A percentile compares a stretch with the other conserved stretches of the same genome.
Evolutionary conservation across 805 yeast genomes (phyloP).

Genomic region (Pichia thaimueangensis): DNA sequence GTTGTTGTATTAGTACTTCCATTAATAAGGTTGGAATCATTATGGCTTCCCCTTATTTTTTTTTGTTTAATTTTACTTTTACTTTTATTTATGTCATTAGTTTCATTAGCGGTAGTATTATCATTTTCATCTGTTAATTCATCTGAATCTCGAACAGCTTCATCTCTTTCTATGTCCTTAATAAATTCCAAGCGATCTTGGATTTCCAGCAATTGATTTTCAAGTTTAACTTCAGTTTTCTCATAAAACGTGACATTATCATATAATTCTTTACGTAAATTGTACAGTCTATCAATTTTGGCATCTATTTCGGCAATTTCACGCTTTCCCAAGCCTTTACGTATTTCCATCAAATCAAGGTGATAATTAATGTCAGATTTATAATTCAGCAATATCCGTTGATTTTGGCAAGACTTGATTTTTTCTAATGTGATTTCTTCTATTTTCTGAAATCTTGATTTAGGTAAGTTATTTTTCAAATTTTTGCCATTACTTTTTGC

Average conservation of each 20-base stretch:
- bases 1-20: neutral
- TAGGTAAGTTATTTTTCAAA: neutral
- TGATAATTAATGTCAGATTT: conserved; percentile 37
- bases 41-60: conserved; percentile 30
- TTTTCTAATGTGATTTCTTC: conserved; percentile 36
- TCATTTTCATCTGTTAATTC: conserved; percentile 8
- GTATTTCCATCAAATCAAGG: conserved; percentile 51
- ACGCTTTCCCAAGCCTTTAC: conserved; percentile 56
- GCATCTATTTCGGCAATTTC: conserved; percentile 61
- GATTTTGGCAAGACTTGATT: conserved; percentile 37
- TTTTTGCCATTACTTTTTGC: conserved; percentile 5
- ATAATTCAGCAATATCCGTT: conserved; percentile 27
- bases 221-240: conserved; percentile 51
- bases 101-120: neutral
- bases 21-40: conserved; percentile 7
- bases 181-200: conserved; percentile 39
- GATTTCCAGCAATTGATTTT: conserved; percentile 39
- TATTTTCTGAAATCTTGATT: conserved; percentile 15
- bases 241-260: conserved; percentile 56
- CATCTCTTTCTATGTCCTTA: conserved; percentile 35
- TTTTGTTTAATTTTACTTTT: neutral
- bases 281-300: conserved; percentile 45
- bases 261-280: conserved; percentile 47
- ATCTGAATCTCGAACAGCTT: conserved; percentile 21
- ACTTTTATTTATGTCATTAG: neutral